Base-by-base conservation (phyloP, 2,329 filamentous ascomycete species). In the Chalara sp. region DNA sequence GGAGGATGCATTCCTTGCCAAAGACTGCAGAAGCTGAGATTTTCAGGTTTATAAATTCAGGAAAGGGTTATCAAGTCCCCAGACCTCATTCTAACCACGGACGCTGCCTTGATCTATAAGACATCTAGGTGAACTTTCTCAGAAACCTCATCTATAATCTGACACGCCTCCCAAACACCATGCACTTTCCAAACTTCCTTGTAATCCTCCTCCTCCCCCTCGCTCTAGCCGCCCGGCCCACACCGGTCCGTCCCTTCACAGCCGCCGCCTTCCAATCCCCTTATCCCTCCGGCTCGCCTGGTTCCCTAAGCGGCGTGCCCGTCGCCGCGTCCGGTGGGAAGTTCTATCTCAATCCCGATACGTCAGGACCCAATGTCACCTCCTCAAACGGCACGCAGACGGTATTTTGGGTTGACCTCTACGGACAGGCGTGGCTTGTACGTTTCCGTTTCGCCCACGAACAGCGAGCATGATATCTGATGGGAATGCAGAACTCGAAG, bases 261-360 rank as follows among this genome's bases (percentile, higher is more conserved):
- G 42, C 48, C 29, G 47, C 51, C 8, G 51, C 51, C 21, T 53
- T 53, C 32, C 44, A 44, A 21, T 53, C 48, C 7, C 51, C 51
- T 8, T 53, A 44, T 13, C 47, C 44, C 8, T 35, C 48, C 6
- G 46, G 47, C 12, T 42, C 50, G 6, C 8, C 50, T 8, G 35
- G 40, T 6, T 37, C 40, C 6, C 39, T 53, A 4, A 41, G 32
- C n/a, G 51, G 51, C 10, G 32, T 48, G n/a, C 11, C 31, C 3
- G n/a, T 53, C 8, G 21, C 44, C 4, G 48, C 48, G 10, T 37
- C 31, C 10, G 51, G 39, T 6, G 48, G 48, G 6, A 32, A 12
- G 4, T 53, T 53, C 39, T 53, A 41, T 30, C 29, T 53, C 31
- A 44, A 50, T 28, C 21, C 32, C 12, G 12, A 4, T 21, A 44